Evolutionary conservation across 1,139 yeast species (phyloP).

Genomic region (Entelexis paramagnoliae): DNA sequence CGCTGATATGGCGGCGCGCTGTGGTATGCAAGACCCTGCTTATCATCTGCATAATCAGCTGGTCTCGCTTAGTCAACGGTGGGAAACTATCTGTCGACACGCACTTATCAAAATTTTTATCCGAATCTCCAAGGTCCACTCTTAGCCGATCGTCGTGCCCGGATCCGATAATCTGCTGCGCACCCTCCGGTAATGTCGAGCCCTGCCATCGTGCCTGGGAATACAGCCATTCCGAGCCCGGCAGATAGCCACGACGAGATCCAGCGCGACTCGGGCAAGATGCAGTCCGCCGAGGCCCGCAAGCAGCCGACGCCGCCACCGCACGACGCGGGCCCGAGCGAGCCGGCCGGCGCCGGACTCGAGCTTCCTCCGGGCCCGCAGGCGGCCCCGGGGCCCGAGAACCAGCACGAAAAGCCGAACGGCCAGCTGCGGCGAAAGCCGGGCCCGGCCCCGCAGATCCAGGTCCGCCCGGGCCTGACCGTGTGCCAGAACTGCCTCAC

Average conservation of each 20-base stretch:
- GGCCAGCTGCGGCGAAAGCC: constrained; percentile 14
- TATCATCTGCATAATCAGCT: constrained; percentile 9
- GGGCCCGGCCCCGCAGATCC: constrained; percentile 19
- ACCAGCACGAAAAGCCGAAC: not conserved
- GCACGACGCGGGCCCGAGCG: not conserved
- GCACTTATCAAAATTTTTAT: constrained; percentile 6
- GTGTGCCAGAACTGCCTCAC: constrained; percentile 84
- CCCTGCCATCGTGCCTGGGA: constrained; percentile 3
- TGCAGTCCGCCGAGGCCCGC: not conserved
- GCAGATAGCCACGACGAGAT: constrained; percentile 7
- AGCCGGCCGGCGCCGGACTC: not conserved
- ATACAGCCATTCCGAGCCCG: constrained; percentile 8
- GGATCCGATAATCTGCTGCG: not conserved
- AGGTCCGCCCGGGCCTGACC: constrained; percentile 34
- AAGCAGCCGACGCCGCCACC: constrained; percentile 1
- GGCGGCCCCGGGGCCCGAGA: not conserved
- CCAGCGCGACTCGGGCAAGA: not conserved
- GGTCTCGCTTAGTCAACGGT: constrained; percentile 3
- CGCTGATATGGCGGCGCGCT: constrained; percentile 4
- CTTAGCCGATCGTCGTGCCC: constrained; percentile 1
- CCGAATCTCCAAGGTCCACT: not conserved
- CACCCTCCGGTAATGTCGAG: not conserved
- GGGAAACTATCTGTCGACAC: constrained; percentile 6
- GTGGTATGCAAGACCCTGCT: constrained; percentile 7
- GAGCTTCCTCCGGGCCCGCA: not conserved